Evolutionary conservation across 139 green algal species (phyloP).

Genomic region (Asterochloris erici): DNA sequence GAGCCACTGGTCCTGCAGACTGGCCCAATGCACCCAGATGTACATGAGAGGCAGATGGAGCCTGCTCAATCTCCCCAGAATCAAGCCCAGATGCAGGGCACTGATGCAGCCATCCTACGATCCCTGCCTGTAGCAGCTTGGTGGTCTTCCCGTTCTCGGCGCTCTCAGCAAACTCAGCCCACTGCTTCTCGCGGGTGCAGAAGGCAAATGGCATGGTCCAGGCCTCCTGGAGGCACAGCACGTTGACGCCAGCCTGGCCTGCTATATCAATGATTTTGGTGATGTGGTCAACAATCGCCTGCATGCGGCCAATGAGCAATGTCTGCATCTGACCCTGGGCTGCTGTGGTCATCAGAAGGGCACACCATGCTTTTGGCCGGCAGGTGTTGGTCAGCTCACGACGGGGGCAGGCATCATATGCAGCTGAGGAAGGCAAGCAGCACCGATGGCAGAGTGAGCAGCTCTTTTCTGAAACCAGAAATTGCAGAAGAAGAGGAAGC

Average conservation of each 20-base stretch:
- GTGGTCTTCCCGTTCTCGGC: constrained; percentile 57
- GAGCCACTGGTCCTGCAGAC: no score
- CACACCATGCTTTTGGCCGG: no score
- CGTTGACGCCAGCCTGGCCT: constrained; percentile 73
- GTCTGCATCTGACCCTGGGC: background rate
- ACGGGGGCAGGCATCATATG: no score
- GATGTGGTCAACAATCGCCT: constrained; percentile 67
- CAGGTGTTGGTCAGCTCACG: no score
- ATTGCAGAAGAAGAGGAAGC: background rate
- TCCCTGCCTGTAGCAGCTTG: constrained; percentile 17
- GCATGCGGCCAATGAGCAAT: background rate
- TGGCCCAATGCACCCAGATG: no score
- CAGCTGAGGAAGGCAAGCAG: no score
- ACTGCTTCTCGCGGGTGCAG: constrained; percentile 91
- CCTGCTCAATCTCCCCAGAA: no score
- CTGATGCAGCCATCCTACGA: no score
- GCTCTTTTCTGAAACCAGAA: no score
- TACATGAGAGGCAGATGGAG: no score
- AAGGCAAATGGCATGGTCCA: constrained; percentile 96
- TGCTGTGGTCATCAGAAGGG: background rate
- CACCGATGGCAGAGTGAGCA: no score
- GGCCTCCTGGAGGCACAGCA: constrained; percentile 93
- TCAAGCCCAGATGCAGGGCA: no score
- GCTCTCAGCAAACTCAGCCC: constrained; percentile 92
- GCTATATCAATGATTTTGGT: constrained; percentile 68